Conservation (phyloP, 2,329 filamentous ascomycete genomes). For the Eutypa lata region DNA sequence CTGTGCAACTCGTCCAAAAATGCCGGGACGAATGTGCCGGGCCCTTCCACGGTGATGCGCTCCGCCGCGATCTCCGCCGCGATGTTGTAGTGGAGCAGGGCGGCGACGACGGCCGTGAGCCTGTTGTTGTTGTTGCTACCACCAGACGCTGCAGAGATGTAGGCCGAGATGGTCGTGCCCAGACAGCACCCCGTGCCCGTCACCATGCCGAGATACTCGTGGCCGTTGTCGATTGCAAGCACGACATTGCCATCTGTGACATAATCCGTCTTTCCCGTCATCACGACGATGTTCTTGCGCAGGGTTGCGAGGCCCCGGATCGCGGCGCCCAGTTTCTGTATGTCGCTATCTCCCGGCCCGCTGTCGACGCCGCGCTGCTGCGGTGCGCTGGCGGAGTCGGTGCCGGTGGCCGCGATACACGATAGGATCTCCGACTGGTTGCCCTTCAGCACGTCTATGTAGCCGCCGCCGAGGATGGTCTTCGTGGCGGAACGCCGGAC, state of each 20-base stretch:
- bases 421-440: constrained; percentile 94
- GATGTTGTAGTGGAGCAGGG: constrained; percentile 71
- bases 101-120: constrained; percentile 71
- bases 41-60: constrained; percentile 65
- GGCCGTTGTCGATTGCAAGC: constrained; percentile 71
- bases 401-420: constrained; percentile 35
- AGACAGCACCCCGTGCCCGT: constrained; percentile 84
- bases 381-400: constrained; percentile 12
- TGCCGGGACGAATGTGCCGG: constrained; percentile 81
- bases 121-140: constrained; percentile 38
- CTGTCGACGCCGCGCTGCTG: constrained; percentile 86
- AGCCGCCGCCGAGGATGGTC: constrained; percentile 67
- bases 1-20: constrained; percentile 71
- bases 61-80: constrained; percentile 68
- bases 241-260: constrained; percentile 71
- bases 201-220: constrained; percentile 65
- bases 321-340: constrained; percentile 56
- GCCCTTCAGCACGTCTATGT: constrained; percentile 87
- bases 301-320: constrained; percentile 64
- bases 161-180: constrained; percentile 76
- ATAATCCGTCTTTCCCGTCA: constrained; percentile 78
- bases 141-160: constrained; percentile 57
- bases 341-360: constrained; percentile 47
- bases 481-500: constrained; percentile 70
- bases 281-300: constrained; percentile 70